Conservation (phyloP, 306 rosid species). For the Quercus dentata region DNA sequence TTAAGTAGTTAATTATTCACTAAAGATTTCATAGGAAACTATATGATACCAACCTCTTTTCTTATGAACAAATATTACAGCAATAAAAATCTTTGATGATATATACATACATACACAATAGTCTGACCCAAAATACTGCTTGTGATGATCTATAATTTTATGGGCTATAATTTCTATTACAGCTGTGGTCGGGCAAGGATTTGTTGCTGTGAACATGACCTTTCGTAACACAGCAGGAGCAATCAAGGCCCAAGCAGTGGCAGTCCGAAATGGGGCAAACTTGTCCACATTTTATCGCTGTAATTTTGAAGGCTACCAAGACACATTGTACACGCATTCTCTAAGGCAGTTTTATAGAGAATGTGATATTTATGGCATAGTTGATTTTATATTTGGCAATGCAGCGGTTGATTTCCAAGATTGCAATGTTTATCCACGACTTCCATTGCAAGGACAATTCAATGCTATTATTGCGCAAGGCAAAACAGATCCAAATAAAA, state of each 20-base stretch:
- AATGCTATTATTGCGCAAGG: conserved; percentile 55
- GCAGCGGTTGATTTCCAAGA: conserved; percentile 49
- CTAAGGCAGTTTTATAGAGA: conserved; percentile 50
- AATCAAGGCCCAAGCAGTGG: conserved; percentile 50
- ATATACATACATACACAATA: too few species aligned
- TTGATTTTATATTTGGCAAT: conserved; percentile 61
- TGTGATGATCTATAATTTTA: background rate
- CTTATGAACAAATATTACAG: too few species aligned
- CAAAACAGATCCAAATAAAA: conserved; percentile 40
- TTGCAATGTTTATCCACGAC: conserved; percentile 38
- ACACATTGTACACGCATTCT: conserved; percentile 49
- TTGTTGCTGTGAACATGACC: conserved; percentile 58
- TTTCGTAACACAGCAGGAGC: conserved; percentile 52
- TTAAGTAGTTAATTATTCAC: too few species aligned
- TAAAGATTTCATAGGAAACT: background rate
- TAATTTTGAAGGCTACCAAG: conserved; percentile 59
- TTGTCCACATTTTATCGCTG: conserved; percentile 45
- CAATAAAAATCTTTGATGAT: too few species aligned
- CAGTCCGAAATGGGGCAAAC: conserved; percentile 45
- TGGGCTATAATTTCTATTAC: background rate
- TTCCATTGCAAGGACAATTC: conserved; percentile 44
- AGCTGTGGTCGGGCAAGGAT: conserved; percentile 47
- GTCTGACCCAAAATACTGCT: background rate
- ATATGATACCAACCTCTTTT: background rate
- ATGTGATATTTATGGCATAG: conserved; percentile 54